A percentile compares a stretch with the other conserved stretches of the same genome.
Evolutionary conservation across 768 basidiomycete genomes (phyloP).

Genomic region (Ramaria sp.): DNA sequence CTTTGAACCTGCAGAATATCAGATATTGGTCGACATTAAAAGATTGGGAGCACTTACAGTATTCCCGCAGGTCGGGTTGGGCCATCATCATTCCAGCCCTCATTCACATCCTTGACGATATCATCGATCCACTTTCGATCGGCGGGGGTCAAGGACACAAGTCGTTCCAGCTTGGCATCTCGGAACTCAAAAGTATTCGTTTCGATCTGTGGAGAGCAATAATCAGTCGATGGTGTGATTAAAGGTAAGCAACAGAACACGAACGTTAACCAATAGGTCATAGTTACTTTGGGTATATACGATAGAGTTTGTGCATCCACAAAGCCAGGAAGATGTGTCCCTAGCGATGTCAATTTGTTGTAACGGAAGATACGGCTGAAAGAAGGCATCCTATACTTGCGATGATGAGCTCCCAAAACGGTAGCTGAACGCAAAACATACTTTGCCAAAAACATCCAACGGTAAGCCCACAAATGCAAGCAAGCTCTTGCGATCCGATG

Average conservation of each 20-base stretch:
- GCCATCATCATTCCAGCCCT: slow-evolving; percentile 62
- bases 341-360: slow-evolving; percentile 88
- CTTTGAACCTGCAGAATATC: slow-evolving; percentile 63
- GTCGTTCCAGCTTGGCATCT: slow-evolving; percentile 67
- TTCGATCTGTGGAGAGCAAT: slow-evolving; percentile 52
- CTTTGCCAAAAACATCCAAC: slow-evolving; percentile 86
- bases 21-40: background rate
- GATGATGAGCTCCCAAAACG: slow-evolving; percentile 1
- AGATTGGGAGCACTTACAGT: slow-evolving; percentile 41
- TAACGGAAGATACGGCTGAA: slow-evolving; percentile 93
- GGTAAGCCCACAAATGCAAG: slow-evolving; percentile 90
- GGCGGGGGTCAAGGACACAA: slow-evolving; percentile 74
- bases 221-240: background rate
- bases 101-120: slow-evolving; percentile 76
- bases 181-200: slow-evolving; percentile 79
- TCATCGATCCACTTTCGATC: slow-evolving; percentile 99
- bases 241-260: background rate
- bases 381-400: slow-evolving; percentile 67
- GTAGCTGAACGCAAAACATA: slow-evolving; percentile 18
- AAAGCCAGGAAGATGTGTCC: slow-evolving; percentile 75
- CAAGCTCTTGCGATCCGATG: slow-evolving; percentile 86
- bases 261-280: slow-evolving; percentile 83
- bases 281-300: slow-evolving; percentile 89
- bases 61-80: slow-evolving; percentile 44
- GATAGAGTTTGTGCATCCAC: slow-evolving; percentile 92